Conservation (phyloP, 2,329 filamentous ascomycete genomes). For the Rhinocladiella mackenziei region DNA sequence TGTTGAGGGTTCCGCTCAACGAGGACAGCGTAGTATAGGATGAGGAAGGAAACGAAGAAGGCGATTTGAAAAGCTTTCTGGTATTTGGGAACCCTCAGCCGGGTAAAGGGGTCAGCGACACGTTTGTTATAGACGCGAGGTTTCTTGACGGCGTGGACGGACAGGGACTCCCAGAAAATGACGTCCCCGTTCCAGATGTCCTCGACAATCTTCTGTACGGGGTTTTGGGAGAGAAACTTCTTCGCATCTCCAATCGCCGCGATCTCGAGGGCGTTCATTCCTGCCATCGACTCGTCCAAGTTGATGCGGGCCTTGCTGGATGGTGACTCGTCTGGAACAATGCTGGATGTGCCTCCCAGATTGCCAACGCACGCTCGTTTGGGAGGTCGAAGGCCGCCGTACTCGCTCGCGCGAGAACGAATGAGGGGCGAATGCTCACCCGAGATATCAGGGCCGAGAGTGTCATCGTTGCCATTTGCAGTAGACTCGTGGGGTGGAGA, state of each 20-base stretch:
- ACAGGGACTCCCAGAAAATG: slow-evolving; percentile 79
- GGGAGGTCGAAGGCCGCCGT: slow-evolving; percentile 16
- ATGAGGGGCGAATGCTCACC: slow-evolving; percentile 35
- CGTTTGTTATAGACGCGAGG: slow-evolving; percentile 69
- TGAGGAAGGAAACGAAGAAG: slow-evolving; percentile 73
- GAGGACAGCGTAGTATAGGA: slow-evolving; percentile 81
- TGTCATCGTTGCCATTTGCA: not conserved
- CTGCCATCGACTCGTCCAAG: slow-evolving; percentile 68
- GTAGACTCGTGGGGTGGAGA: slow-evolving; percentile 16
- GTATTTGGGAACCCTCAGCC: slow-evolving; percentile 75
- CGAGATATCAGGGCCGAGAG: slow-evolving; percentile 13
- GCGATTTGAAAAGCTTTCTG: slow-evolving; percentile 78
- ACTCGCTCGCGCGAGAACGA: slow-evolving; percentile 10
- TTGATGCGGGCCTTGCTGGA: slow-evolving; percentile 41
- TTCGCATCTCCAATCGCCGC: slow-evolving; percentile 77
- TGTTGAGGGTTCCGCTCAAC: slow-evolving; percentile 64
- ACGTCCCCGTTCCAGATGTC: slow-evolving; percentile 85
- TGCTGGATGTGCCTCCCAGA: slow-evolving; percentile 8
- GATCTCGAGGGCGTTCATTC: slow-evolving; percentile 82
- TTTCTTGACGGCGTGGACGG: slow-evolving; percentile 67
- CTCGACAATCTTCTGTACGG: slow-evolving; percentile 77
- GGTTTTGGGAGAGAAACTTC: slow-evolving; percentile 73
- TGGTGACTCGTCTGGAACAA: slow-evolving; percentile 6
- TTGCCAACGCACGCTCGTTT: slow-evolving; percentile 16
- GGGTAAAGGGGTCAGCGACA: slow-evolving; percentile 68